These are phyloP conservation scores for Phytophthora litchii DNA, from an alignment of 352 stramenopile species.

Conservation along the genomic window DNA sequence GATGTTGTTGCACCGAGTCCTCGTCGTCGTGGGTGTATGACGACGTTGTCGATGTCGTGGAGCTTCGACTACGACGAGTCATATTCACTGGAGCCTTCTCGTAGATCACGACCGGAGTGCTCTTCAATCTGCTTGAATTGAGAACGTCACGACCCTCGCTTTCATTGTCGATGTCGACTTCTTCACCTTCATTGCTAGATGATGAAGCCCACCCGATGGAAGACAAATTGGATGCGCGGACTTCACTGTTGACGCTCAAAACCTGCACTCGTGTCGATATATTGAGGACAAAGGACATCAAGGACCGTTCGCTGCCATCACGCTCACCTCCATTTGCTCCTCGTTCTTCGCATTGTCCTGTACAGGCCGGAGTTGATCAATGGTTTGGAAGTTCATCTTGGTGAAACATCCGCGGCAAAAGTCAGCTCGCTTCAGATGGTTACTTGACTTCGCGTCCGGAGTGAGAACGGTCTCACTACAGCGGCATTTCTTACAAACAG, in stretches of 20 bases:
- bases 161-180: conserved; percentile 15
- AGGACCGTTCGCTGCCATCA: conserved; percentile 18
- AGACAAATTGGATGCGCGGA: conserved; percentile 22
- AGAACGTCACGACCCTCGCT: conserved; percentile 19
- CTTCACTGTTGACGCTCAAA: conserved; percentile 14
- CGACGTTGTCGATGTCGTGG: conserved; percentile 20
- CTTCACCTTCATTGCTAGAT: conserved; percentile 13
- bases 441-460: background rate
- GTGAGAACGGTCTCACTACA: conserved; percentile 20
- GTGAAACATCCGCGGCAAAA: conserved; percentile 27
- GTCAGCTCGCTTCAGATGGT: conserved; percentile 17
- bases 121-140: conserved; percentile 19
- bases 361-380: conserved; percentile 3
- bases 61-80: conserved; percentile 24
- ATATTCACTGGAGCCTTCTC: conserved; percentile 5
- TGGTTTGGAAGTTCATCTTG: conserved; percentile 10
- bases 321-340: conserved; percentile 5
- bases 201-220: conserved; percentile 13
- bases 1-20: conserved; percentile 13
- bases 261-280: conserved; percentile 19
- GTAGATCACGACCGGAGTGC: conserved; percentile 5
- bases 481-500: conserved; percentile 29
- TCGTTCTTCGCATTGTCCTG: background rate
- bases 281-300: conserved; percentile 23
- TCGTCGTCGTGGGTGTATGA: conserved; percentile 13